Base-by-base conservation (phyloP, 1,284 basidiomycete species). In the Ganoderma lucidum region DNA sequence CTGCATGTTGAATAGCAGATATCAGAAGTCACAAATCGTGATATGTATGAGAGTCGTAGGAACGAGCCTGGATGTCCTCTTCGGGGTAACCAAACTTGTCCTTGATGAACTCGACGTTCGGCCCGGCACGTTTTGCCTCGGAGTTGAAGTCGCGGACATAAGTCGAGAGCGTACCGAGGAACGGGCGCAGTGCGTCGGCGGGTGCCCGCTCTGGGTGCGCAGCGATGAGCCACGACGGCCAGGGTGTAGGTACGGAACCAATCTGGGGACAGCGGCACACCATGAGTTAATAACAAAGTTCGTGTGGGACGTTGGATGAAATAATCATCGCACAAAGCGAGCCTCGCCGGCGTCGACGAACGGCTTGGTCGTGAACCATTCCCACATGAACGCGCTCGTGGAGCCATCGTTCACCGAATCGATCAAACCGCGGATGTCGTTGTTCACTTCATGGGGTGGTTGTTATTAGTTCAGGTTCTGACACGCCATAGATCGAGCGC, bases 311-410 rank as follows among this genome's bases (percentile, higher is more conserved):
- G 35, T 3, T 35, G 35, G 35, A 35, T 35, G 35, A 35, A 3
- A 35, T 19, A 28, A 30, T 62, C 39, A 19, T 66, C 91, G 73
- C 76, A 94, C 93, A 77, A 96, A 96, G 58, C 92, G 89, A 61
- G 92, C 94, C 80, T 96, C 90, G 39, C 94, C 94, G 17, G 86
- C 85, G 79, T 97, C 95, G 17, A 87, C 88, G 76, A 89, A 98
- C 1, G 97, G 97, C 80, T 98, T 99, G 19, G 97, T 98, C 2
- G 97, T 99, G 81, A 98, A 98, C 94, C 94, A 96, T 80, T 97
- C 96, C 96, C 96, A 98, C 89, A 96, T 93, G 81, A 95, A 95
- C 15, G 92, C 93, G 76, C 91, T 92, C 19, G 92, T 93, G 30
- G 89, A 85, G 0, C 91, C 94, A 64, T 93, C 90, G 78, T 99